phyloP scores from a whole-genome alignment of 2,329 filamentous ascomycete genomes.

The Diaporthe batatas region DNA sequence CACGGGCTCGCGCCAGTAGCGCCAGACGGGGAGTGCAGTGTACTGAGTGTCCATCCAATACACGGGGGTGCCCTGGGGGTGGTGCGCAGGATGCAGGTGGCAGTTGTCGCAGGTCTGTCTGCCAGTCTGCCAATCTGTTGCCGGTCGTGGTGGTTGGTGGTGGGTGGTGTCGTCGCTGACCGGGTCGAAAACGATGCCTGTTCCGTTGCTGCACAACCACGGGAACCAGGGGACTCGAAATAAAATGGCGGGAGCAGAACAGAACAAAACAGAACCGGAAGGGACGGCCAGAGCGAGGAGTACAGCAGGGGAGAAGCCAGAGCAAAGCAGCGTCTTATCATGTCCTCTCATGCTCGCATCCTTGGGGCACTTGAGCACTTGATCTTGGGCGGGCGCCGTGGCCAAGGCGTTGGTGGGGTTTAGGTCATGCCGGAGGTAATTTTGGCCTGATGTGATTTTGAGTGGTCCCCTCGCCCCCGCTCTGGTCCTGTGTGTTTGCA shows the following conservation, averaged over 20 bases:
- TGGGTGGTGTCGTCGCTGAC: background rate
- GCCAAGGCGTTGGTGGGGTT: constrained; percentile 30
- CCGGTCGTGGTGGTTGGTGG: background rate
- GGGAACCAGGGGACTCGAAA: background rate
- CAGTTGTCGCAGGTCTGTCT: background rate
- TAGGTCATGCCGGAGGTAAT: constrained; percentile 28
- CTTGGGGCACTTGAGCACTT: background rate
- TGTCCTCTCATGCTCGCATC: constrained; percentile 4
- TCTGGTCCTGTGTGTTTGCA: constrained; percentile 8
- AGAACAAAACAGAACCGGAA: too few relatives aligned
- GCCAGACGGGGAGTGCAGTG: constrained; percentile 18
- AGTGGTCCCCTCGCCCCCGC: background rate
- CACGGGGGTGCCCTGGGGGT: constrained; percentile 10
- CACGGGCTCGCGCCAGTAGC: constrained; percentile 14
- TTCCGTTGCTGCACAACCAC: background rate
- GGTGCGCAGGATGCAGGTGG: constrained; percentile 12
- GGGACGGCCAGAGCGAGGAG: background rate
- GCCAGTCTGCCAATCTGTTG: background rate
- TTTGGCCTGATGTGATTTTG: constrained; percentile 14
- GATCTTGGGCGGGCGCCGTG: background rate
- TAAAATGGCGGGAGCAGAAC: background rate
- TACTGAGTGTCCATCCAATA: background rate
- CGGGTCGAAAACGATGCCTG: background rate
- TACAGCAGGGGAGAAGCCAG: background rate
- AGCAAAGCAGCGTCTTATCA: background rate